These are phyloP conservation scores for Euphrasia arctica DNA, from an alignment of 305 asterid genomes.

Conservation along the genomic window DNA sequence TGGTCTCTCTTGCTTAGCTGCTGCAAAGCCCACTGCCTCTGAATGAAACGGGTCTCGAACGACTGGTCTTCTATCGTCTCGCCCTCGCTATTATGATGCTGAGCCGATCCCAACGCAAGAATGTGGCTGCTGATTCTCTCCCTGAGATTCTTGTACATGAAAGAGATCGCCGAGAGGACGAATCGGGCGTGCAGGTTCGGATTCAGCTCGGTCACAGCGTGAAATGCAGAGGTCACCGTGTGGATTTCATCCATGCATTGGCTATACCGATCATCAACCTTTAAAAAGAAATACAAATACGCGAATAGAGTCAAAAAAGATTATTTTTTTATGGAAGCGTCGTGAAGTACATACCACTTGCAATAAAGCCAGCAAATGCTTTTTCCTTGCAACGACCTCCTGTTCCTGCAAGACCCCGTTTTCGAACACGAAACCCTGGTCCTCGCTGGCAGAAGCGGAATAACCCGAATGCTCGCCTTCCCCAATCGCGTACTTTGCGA, in stretches of 20 bases:
- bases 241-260: slow-evolving; percentile 80
- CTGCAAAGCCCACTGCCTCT: slow-evolving; percentile 89
- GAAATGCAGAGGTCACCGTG: slow-evolving; percentile 69
- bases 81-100: slow-evolving; percentile 22
- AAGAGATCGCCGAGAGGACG: slow-evolving; percentile 57
- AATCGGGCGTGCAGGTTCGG: slow-evolving; percentile 66
- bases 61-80: slow-evolving; percentile 38
- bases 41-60: slow-evolving; percentile 47
- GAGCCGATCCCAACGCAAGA: slow-evolving; percentile 47
- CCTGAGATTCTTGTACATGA: slow-evolving; percentile 61
- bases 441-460: slow-evolving; percentile 29
- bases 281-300: slow-evolving; percentile 8
- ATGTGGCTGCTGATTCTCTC: slow-evolving; percentile 72
- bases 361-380: slow-evolving; percentile 50
- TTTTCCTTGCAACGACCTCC: slow-evolving; percentile 47
- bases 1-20: slow-evolving; percentile 70
- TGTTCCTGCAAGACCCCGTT: slow-evolving; percentile 29
- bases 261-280: slow-evolving; percentile 76
- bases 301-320: background rate
- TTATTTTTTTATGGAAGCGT: no score
- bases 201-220: slow-evolving; percentile 68
- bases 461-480: slow-evolving; percentile 29
- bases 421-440: slow-evolving; percentile 19
- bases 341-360: slow-evolving; percentile 45
- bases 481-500: slow-evolving; percentile 56